These are phyloP conservation scores for Verbascum thapsus DNA, from an alignment of 257 asterid genomes.

Conservation along the genomic window DNA sequence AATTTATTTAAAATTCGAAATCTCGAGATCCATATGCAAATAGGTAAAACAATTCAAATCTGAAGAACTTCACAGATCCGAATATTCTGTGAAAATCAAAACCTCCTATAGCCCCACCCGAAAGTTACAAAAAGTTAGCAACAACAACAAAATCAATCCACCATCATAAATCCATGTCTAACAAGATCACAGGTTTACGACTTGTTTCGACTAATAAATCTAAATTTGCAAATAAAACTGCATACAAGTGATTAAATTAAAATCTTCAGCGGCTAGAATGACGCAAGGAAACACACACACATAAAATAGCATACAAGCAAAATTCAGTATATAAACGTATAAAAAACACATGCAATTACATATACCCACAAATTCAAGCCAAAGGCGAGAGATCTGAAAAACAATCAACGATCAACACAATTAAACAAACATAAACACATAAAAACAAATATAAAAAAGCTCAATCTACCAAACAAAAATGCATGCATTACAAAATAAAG, in stretches of 20 bases:
- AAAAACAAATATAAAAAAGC: constrained; percentile 17
- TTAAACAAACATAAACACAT: no score
- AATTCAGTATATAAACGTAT: constrained; percentile 1
- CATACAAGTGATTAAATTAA: constrained; percentile 24
- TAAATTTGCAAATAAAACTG: constrained; percentile 5
- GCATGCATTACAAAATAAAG: constrained; percentile 32
- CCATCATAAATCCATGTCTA: no score
- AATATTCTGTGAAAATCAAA: constrained; percentile 7
- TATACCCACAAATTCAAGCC: neutral
- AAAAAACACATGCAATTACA: constrained; percentile 25
- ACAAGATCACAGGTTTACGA: no score
- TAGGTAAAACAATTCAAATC: neutral
- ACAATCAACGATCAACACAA: constrained; percentile 39
- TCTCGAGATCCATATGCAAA: constrained; percentile 24
- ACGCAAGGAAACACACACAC: no score
- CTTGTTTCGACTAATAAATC: constrained; percentile 4
- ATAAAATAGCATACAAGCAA: constrained; percentile 10
- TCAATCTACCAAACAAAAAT: constrained; percentile 24
- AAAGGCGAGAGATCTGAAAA: constrained; percentile 37
- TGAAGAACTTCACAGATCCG: constrained; percentile 31
- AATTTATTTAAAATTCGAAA: neutral
- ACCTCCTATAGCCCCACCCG: constrained; percentile 13
- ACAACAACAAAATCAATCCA: no score
- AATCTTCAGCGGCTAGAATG: constrained; percentile 11
- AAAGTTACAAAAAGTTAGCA: no score